phyloP scores from a whole-genome alignment of 495 filamentous ascomycete species.

The Entonaema liquescens region DNA sequence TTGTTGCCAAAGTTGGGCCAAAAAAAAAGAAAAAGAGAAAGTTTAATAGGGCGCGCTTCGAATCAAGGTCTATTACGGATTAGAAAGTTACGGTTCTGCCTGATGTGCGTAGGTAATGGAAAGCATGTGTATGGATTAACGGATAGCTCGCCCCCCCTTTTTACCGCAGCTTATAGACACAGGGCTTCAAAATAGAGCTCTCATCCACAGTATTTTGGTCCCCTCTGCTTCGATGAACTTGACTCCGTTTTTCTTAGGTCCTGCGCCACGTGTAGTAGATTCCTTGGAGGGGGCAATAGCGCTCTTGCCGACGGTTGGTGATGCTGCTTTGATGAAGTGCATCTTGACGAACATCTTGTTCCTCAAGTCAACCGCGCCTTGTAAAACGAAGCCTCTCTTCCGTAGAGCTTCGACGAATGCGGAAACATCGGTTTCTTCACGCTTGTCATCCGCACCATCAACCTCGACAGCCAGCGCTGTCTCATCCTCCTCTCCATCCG shows the following conservation, averaged over 20 bases:
- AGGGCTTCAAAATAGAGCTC: slow-evolving; percentile 85
- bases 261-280: slow-evolving; percentile 49
- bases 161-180: slow-evolving; percentile 92
- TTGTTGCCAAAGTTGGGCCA: neutral
- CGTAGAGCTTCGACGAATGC: slow-evolving; percentile 86
- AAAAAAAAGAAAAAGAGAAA: neutral
- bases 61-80: slow-evolving; percentile 9
- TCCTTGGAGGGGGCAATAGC: slow-evolving; percentile 49
- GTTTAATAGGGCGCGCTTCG: slow-evolving; percentile 5
- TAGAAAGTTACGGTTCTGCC: slow-evolving; percentile 11
- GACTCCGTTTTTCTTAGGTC: slow-evolving; percentile 66
- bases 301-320: slow-evolving; percentile 75
- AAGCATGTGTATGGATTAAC: slow-evolving; percentile 6
- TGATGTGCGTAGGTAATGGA: slow-evolving; percentile 8
- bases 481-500: slow-evolving; percentile 54
- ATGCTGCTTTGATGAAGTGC: slow-evolving; percentile 83
- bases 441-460: slow-evolving; percentile 58
- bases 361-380: slow-evolving; percentile 69
- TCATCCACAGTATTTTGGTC: slow-evolving; percentile 65
- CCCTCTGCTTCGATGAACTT: slow-evolving; percentile 61
- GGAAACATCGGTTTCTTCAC: slow-evolving; percentile 82
- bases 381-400: slow-evolving; percentile 79
- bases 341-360: slow-evolving; percentile 99
- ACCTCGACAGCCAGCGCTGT: slow-evolving; percentile 61
- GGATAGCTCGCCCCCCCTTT: slow-evolving; percentile 11